Evolutionary conservation across 2,329 filamentous ascomycete genomes (phyloP).

Genomic region (Ophiostoma ips): DNA sequence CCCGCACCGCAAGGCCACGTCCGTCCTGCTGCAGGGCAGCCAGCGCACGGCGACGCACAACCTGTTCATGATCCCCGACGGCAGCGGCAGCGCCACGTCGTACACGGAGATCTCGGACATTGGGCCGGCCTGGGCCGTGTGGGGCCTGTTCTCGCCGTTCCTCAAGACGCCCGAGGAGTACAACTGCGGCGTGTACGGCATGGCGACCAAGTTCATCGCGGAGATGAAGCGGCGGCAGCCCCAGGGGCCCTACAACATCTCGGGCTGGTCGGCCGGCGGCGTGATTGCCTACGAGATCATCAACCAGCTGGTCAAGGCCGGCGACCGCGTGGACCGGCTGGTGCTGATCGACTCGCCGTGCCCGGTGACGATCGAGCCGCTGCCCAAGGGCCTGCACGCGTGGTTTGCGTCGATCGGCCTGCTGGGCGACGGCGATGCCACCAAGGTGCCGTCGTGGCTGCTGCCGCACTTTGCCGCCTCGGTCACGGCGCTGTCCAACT

Average conservation of each 20-base stretch:
- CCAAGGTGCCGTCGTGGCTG: slow-evolving; percentile 57
- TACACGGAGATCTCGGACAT: slow-evolving; percentile 47
- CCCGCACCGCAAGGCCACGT: slow-evolving; percentile 36
- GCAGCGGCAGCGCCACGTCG: slow-evolving; percentile 49
- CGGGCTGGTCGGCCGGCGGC: slow-evolving; percentile 66
- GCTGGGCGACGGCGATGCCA: slow-evolving; percentile 44
- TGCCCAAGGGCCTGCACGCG: slow-evolving; percentile 48
- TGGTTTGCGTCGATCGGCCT: slow-evolving; percentile 63
- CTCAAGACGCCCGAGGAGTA: slow-evolving; percentile 55
- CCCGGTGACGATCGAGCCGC: slow-evolving; percentile 52
- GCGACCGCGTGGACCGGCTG: slow-evolving; percentile 44
- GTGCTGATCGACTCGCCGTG: slow-evolving; percentile 54
- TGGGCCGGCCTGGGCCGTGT: slow-evolving; percentile 31
- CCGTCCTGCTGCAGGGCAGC: slow-evolving; percentile 36
- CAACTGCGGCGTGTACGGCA: slow-evolving; percentile 50
- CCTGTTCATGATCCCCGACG: slow-evolving; percentile 42
- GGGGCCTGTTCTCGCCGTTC: slow-evolving; percentile 54
- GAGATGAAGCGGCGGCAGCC: slow-evolving; percentile 62
- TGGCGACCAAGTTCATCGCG: slow-evolving; percentile 48
- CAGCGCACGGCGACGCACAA: slow-evolving; percentile 31
- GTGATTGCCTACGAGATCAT: slow-evolving; percentile 57
- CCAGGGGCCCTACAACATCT: slow-evolving; percentile 50
- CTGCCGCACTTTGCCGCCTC: slow-evolving; percentile 59
- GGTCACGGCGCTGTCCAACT: slow-evolving; percentile 54
- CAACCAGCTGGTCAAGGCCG: slow-evolving; percentile 41